A percentile compares a stretch with the other conserved stretches of the same genome.
Conservation (phyloP, 1,139 yeast species). For the Pichia inconspicua region DNA sequence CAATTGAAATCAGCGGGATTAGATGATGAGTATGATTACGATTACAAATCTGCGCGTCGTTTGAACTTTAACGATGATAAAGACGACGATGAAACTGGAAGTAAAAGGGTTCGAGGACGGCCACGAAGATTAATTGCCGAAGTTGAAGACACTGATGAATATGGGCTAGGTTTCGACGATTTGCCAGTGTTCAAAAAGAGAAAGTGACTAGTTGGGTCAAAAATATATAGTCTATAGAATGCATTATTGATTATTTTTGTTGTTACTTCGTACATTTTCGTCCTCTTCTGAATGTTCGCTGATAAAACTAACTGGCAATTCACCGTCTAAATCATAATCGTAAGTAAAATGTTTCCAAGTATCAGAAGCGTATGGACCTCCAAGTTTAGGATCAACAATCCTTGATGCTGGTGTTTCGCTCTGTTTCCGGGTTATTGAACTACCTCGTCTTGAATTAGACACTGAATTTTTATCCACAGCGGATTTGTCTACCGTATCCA, state of each 20-base stretch:
- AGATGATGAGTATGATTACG: constrained; percentile 5
- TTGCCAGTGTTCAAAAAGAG: constrained; percentile 10
- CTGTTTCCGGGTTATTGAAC: not conserved
- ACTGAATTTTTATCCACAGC: constrained; percentile 1
- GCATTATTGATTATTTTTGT: not conserved
- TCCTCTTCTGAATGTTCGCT: constrained; percentile 10
- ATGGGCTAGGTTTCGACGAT: constrained; percentile 9
- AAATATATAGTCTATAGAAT: not conserved
- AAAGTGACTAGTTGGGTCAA: not conserved
- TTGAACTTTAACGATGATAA: not conserved
- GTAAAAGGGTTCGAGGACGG: not conserved
- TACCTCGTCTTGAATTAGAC: not conserved
- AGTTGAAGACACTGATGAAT: constrained; percentile 1
- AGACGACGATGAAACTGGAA: not conserved
- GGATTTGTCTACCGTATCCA: constrained; percentile 10
- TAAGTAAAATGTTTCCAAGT: constrained; percentile 16
- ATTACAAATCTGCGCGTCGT: constrained; percentile 7
- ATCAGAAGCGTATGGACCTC: constrained; percentile 11
- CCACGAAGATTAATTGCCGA: not conserved
- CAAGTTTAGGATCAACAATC: constrained; percentile 4
- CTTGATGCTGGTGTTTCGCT: not conserved
- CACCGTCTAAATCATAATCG: constrained; percentile 17
- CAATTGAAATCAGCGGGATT: constrained; percentile 18
- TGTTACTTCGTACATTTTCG: not conserved
- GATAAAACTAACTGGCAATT: constrained; percentile 17